These are phyloP conservation scores for Collybiopsis luxurians DNA, from an alignment of 768 basidiomycete genomes.

Conservation along the genomic window DNA sequence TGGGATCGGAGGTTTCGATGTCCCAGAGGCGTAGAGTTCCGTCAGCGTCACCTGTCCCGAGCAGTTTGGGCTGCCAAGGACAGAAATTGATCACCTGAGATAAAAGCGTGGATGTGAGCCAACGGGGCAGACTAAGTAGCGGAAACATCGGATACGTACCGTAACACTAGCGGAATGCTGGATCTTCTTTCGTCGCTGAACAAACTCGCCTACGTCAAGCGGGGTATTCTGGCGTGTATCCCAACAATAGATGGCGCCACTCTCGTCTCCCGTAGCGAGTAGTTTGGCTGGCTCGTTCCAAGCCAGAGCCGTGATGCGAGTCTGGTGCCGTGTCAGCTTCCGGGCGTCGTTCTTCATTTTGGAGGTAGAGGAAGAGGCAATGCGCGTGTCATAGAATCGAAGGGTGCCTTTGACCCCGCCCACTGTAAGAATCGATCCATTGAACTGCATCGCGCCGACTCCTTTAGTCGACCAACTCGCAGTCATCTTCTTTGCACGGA, in stretches of 20 bases:
- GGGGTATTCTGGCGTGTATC: conserved; percentile 54
- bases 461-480: conserved; percentile 55
- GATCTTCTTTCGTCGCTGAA: conserved; percentile 62
- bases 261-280: conserved; percentile 75
- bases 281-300: conserved; percentile 69
- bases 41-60: conserved; percentile 70
- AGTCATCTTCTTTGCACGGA: conserved; percentile 51
- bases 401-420: conserved; percentile 71
- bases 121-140: no score
- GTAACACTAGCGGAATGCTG: conserved; percentile 63
- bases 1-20: conserved; percentile 23
- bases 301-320: conserved; percentile 58
- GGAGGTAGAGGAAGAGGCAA: conserved; percentile 28
- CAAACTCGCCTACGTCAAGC: conserved; percentile 53
- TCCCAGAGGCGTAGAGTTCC: conserved; percentile 53
- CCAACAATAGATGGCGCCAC: conserved; percentile 78
- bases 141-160: conserved; percentile 33
- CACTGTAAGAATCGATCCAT: conserved; percentile 58
- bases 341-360: conserved; percentile 57
- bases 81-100: conserved; percentile 81
- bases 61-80: conserved; percentile 76
- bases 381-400: conserved; percentile 69
- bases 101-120: no score
- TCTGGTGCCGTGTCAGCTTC: conserved; percentile 67
- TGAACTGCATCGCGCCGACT: conserved; percentile 65